Evolutionary conservation across 1,139 yeast genomes (phyloP), one percentile per base, ranked within the genome.

Genomic region (Spencermartinsiella ligniputridi): DNA sequence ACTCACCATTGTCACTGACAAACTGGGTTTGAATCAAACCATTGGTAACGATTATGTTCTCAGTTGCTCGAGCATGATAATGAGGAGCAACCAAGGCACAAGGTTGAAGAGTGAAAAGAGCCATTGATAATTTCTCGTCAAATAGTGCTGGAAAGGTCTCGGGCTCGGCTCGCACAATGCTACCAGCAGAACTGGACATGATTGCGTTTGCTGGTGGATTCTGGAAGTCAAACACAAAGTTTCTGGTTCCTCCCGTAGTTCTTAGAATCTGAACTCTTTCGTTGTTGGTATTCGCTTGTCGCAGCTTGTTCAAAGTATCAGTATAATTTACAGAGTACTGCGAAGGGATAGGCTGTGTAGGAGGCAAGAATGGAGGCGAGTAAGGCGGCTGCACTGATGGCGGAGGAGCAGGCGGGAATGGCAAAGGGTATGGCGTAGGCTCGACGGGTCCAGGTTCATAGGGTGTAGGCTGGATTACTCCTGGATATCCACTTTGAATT

Each of bases 61-160:
- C 59, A 27, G 46, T 43, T 3, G 60, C 59, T 35, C 58, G 44
- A n/a, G 57, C 43, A 20, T 52, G 52, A 11, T 46, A 36, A 41
- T 54, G 57, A 21, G 61, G 60, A 3, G 48, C 52, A 15, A 54
- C 52, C 17, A 56, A 18, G 6, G 54, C 55, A 39, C 61, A 56
- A 1, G 60, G 55, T 2, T 46, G 53, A 18, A 56, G 42, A 15
- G 44, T 44, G 36, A 49, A 44, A 11, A 52, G 15, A 2, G 56
- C 46, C 42, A 53, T 32, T 4, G 55, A 47, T 16, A 56, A 38
- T 2, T 56, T 56, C 2, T 47, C 40, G 9, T 50, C 57, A 35
- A 34, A 49, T 3, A 45, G 37, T 3, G 61, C 59, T 3, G 61
- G 58, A 42, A 56, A 56, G 17, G 48, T 43, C 5, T 41, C 43